phyloP scores from a whole-genome alignment of 371 early-diverging fungal genomes.

The Syncephalis fuscata region DNA sequence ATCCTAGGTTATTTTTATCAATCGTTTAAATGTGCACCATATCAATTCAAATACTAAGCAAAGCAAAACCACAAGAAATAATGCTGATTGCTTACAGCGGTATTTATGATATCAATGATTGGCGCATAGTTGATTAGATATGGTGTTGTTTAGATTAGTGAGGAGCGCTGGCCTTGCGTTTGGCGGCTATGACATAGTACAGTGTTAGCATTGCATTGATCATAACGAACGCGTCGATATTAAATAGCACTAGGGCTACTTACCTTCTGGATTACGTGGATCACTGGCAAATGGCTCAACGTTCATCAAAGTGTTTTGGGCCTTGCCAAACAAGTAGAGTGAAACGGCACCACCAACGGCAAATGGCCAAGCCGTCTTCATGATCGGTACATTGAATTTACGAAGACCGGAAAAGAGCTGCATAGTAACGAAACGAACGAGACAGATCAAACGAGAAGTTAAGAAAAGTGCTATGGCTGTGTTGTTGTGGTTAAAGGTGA shows the following conservation, averaged over 20 bases:
- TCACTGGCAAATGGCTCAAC: neutral
- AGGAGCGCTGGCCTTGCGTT: neutral
- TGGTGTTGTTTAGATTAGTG: too few relatives aligned
- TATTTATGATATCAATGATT: too few relatives aligned
- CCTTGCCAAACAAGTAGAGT: conserved; percentile 7
- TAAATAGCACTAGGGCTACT: neutral
- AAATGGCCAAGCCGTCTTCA: neutral
- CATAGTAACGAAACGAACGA: neutral
- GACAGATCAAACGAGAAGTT: too few relatives aligned
- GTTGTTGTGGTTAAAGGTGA: conserved; percentile 1
- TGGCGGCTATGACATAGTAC: neutral
- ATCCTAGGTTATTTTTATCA: too few relatives aligned
- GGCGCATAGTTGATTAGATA: too few relatives aligned
- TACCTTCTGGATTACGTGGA: neutral
- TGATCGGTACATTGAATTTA: neutral
- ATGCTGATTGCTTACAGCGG: too few relatives aligned
- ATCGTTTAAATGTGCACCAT: too few relatives aligned
- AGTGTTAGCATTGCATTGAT: too few relatives aligned
- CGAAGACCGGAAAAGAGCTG: neutral
- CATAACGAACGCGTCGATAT: too few relatives aligned
- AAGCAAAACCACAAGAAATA: too few relatives aligned
- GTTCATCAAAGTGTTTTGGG: conserved; percentile 1
- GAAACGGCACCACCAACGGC: neutral
- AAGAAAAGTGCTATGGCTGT: too few relatives aligned
- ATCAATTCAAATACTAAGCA: too few relatives aligned